Conservation (phyloP, 1,139 yeast species). For the Dujonia santamariae region DNA sequence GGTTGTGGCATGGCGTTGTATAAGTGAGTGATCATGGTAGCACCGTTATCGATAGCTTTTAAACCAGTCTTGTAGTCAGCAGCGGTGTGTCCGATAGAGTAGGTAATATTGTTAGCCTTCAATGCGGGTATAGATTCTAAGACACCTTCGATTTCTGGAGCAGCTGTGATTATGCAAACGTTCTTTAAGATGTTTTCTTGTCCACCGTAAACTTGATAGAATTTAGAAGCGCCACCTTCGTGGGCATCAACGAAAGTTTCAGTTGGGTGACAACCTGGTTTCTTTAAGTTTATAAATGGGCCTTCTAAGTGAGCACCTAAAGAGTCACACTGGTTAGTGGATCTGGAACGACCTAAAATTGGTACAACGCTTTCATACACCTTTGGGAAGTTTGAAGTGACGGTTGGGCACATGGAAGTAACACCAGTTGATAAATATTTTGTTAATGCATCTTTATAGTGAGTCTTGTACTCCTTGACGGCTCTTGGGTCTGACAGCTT, state of each 20-base stretch:
- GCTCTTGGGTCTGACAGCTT: constrained; percentile 36
- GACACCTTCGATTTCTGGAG: constrained; percentile 60
- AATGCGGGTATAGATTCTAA: constrained; percentile 47
- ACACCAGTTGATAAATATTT: constrained; percentile 54
- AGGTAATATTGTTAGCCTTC: constrained; percentile 32
- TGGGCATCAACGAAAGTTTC: constrained; percentile 53
- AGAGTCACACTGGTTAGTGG: constrained; percentile 43
- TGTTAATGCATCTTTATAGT: constrained; percentile 46
- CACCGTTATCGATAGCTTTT: constrained; percentile 51
- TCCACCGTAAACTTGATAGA: constrained; percentile 47
- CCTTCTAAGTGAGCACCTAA: constrained; percentile 69
- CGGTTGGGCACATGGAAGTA: constrained; percentile 59
- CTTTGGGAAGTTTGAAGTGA: constrained; percentile 53
- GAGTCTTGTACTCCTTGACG: constrained; percentile 23
- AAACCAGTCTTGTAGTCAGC: constrained; percentile 48
- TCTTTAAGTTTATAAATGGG: constrained; percentile 52
- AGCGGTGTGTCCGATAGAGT: constrained; percentile 58
- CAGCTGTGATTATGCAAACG: constrained; percentile 56
- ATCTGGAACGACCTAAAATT: constrained; percentile 35
- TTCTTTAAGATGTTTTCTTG: constrained; percentile 35
- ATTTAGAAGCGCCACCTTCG: constrained; percentile 31
- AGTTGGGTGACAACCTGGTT: constrained; percentile 63
- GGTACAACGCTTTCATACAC: constrained; percentile 54
- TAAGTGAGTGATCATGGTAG: constrained; percentile 60
- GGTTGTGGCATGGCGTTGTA: constrained; percentile 71